phyloP scores from a whole-genome alignment of 345 rosid genomes.

The Hibiscus syriacus region DNA sequence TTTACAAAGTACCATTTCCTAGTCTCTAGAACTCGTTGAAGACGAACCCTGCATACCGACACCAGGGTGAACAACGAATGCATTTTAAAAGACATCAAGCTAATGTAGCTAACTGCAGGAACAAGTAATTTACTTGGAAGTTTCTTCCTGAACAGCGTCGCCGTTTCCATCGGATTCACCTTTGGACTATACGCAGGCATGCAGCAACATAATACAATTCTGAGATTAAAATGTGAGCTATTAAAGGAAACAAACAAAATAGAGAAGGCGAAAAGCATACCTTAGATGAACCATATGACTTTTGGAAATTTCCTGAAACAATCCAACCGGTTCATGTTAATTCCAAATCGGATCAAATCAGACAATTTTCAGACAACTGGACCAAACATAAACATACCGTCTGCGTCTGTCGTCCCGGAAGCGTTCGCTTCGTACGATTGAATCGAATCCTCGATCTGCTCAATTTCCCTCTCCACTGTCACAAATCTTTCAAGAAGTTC shows the following conservation, averaged over 20 bases:
- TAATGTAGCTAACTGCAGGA: not conserved
- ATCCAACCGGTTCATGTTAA: slow-evolving; percentile 31
- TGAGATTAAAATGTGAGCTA: slow-evolving; percentile 11
- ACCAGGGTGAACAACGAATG: slow-evolving; percentile 17
- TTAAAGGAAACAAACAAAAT: not conserved
- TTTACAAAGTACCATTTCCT: slow-evolving; percentile 75
- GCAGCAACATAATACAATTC: slow-evolving; percentile 12
- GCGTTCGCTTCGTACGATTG: slow-evolving; percentile 45
- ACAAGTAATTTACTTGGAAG: slow-evolving; percentile 56
- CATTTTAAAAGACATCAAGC: not conserved
- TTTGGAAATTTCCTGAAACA: slow-evolving; percentile 35
- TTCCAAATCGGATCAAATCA: slow-evolving; percentile 4
- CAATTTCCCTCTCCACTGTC: slow-evolving; percentile 73
- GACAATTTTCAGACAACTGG: not conserved
- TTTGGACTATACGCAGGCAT: slow-evolving; percentile 35
- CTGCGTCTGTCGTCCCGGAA: slow-evolving; percentile 38
- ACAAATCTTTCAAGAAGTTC: slow-evolving; percentile 97
- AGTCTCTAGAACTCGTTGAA: slow-evolving; percentile 77
- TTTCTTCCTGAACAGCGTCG: slow-evolving; percentile 48
- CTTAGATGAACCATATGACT: slow-evolving; percentile 42
- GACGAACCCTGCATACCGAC: slow-evolving; percentile 58
- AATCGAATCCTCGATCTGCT: slow-evolving; percentile 72
- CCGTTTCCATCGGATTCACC: slow-evolving; percentile 35
- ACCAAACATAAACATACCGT: slow-evolving; percentile 36
- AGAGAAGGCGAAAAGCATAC: slow-evolving; percentile 21